phyloP scores from a whole-genome alignment of 176 grass and related monocot species.

The Aegilops sharonensis region DNA sequence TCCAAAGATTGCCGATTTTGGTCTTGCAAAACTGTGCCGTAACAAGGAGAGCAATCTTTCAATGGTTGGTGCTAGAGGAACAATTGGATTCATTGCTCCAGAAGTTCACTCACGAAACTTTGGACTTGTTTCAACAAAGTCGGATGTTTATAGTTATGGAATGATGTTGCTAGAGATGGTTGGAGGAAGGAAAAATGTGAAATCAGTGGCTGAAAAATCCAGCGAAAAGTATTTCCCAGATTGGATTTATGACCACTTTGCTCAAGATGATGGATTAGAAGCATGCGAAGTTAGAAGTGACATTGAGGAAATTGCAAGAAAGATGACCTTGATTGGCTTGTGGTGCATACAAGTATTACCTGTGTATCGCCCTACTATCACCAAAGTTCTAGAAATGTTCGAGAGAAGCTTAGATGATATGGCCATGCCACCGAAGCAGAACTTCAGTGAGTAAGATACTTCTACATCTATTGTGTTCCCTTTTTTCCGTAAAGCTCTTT shows the following conservation, averaged over 20 bases:
- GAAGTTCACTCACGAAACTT: background rate
- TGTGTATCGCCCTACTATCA: constrained; percentile 30
- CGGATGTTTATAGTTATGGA: constrained; percentile 47
- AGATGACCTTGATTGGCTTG: constrained; percentile 56
- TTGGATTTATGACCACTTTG: constrained; percentile 22
- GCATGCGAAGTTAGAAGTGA: background rate
- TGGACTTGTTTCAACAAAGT: constrained; percentile 45
- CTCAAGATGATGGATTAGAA: constrained; percentile 22
- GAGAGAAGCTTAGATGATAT: constrained; percentile 35
- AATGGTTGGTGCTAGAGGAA: constrained; percentile 38
- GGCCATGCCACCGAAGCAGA: constrained; percentile 39
- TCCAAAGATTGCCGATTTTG: constrained; percentile 60
- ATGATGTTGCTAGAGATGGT: constrained; percentile 55
- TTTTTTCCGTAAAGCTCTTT: too few relatives aligned
- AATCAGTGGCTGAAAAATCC: background rate
- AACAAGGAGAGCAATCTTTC: constrained; percentile 41
- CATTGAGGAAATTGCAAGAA: background rate
- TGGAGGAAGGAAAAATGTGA: constrained; percentile 30
- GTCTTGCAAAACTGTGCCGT: constrained; percentile 45
- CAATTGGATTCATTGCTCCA: constrained; percentile 46
- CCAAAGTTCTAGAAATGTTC: constrained; percentile 55
- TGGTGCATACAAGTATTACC: constrained; percentile 56
- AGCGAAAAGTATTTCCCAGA: background rate
- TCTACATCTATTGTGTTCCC: background rate
- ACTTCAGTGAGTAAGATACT: constrained; percentile 11